Percentiles rank a stretch among this genome's conserved stretches.
Evolutionary conservation across 2,329 filamentous ascomycete genomes (phyloP).

Genomic region (Fusarium sp.): DNA sequence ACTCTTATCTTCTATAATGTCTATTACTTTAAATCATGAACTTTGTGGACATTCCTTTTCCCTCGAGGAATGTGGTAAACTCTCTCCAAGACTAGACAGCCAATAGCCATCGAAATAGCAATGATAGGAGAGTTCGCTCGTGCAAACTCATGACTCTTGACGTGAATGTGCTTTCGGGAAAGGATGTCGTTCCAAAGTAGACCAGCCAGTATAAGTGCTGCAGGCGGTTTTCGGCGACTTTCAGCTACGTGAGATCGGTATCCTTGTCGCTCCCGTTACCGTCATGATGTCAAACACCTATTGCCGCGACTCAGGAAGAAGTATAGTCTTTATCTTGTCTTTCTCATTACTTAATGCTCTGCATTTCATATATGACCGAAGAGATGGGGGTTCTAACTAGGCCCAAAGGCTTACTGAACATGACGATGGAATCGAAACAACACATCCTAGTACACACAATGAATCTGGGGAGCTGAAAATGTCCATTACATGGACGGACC

Average conservation of each 20-base stretch:
- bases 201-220: conserved; percentile 57
- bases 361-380: conserved; percentile 2
- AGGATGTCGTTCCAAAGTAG: conserved; percentile 78
- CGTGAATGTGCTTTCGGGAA: conserved; percentile 71
- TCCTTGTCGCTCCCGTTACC: conserved; percentile 69
- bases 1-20: not conserved
- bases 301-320: conserved; percentile 69
- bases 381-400: not conserved
- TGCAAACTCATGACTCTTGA: conserved; percentile 71
- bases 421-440: conserved; percentile 64
- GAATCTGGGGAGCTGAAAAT: conserved; percentile 49
- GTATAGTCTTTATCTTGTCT: conserved; percentile 74
- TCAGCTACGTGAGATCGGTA: conserved; percentile 72
- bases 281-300: conserved; percentile 70
- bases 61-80: conserved; percentile 18
- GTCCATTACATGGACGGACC: conserved; percentile 54
- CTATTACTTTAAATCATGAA: not conserved
- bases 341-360: conserved; percentile 66
- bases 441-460: conserved; percentile 55
- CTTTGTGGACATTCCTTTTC: conserved; percentile 5
- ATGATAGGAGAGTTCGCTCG: conserved; percentile 76
- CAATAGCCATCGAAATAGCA: conserved; percentile 71
- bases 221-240: conserved; percentile 67
- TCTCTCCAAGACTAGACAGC: conserved; percentile 61
- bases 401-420: conserved; percentile 62